These are phyloP conservation scores for Trichoderma polysporum DNA, from an alignment of 2,329 filamentous ascomycete genomes.

Conservation along the genomic window DNA sequence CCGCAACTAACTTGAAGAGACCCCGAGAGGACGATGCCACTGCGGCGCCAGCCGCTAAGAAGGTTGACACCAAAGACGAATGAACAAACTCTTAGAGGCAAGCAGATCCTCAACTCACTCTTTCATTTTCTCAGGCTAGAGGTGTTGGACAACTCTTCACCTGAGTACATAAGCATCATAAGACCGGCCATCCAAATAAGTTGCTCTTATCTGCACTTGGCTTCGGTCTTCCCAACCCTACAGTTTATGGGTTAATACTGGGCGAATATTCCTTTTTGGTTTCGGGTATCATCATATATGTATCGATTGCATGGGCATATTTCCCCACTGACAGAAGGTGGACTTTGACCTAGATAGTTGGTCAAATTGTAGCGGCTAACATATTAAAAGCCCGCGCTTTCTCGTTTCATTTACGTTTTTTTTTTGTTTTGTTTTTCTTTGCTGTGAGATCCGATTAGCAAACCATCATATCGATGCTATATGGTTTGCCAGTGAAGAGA, in stretches of 20 bases:
- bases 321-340: not conserved
- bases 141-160: not conserved
- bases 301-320: not conserved
- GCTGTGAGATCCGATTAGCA: not conserved
- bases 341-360: not conserved
- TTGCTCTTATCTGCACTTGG: not conserved
- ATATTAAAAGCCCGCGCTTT: not conserved
- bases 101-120: not conserved
- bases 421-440: not conserved
- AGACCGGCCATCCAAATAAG: not conserved
- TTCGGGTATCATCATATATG: slow-evolving; percentile 9
- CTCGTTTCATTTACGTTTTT: not conserved
- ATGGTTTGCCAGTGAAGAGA: not conserved
- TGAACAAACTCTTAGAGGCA: slow-evolving; percentile 19
- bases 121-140: not conserved
- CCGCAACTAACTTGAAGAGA: slow-evolving; percentile 51
- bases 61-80: slow-evolving; percentile 56
- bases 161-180: not conserved
- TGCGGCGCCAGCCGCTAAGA: slow-evolving; percentile 56
- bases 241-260: not conserved
- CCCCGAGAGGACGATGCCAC: slow-evolving; percentile 52
- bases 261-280: not conserved
- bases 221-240: not conserved
- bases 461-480: not conserved
- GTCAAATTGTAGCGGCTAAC: not conserved